Evolutionary conservation across 805 yeast genomes (phyloP).

Genomic region (Lachancea mirantina): DNA sequence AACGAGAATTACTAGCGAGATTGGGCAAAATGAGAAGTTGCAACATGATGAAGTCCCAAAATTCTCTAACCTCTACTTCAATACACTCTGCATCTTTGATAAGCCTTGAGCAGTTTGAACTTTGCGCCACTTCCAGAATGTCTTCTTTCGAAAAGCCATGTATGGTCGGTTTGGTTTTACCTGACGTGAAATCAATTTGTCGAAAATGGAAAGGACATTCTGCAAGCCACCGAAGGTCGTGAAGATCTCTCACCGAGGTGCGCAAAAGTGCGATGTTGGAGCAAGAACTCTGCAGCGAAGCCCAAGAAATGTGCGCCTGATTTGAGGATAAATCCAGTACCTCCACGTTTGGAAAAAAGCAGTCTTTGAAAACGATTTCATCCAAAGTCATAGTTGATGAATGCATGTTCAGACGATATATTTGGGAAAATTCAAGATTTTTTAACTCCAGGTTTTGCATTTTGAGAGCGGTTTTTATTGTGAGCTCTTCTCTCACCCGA

Average conservation of each 20-base stretch:
- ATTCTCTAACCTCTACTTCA: slow-evolving; percentile 10
- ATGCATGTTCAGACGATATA: slow-evolving; percentile 11
- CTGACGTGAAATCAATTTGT: too few species aligned
- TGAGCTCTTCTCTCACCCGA: slow-evolving; percentile 10
- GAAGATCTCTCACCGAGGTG: slow-evolving; percentile 11
- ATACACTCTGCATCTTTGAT: too few species aligned
- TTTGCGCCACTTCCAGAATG: too few species aligned
- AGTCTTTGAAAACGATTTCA: slow-evolving; percentile 12
- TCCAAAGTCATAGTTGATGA: slow-evolving; percentile 9
- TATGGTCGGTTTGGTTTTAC: too few species aligned
- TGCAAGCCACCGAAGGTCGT: slow-evolving; percentile 10
- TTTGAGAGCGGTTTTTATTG: slow-evolving; percentile 14
- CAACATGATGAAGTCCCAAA: slow-evolving; percentile 18
- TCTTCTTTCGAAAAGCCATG: too few species aligned
- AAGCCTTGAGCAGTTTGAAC: too few species aligned
- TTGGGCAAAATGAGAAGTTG: slow-evolving; percentile 15
- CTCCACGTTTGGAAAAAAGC: slow-evolving; percentile 15
- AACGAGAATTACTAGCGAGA: background rate
- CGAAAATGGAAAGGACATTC: slow-evolving; percentile 1
- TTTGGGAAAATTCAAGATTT: slow-evolving; percentile 15
- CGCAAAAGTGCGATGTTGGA: slow-evolving; percentile 7
- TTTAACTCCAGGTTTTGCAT: slow-evolving; percentile 14
- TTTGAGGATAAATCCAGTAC: background rate
- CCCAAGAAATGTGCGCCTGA: too few species aligned
- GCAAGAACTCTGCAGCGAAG: too few species aligned